Base-by-base conservation (phyloP, 139 green algal species). In the Chlorella sp. region DNA sequence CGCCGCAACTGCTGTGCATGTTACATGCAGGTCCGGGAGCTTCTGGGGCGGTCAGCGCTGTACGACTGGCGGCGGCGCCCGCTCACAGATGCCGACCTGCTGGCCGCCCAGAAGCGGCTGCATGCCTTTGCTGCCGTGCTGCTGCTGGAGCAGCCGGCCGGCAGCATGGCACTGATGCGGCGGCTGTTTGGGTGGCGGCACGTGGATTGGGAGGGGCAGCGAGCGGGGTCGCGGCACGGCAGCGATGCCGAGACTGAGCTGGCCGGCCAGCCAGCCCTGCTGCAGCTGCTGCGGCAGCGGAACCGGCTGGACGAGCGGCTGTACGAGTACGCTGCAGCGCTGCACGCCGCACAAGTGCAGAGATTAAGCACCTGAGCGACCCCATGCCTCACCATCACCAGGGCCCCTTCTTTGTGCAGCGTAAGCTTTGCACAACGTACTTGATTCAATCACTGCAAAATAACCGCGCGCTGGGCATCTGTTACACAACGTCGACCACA, bases 161-260 rank as follows among this genome's bases (percentile, higher is more conserved):
- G 6, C 55, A 82, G 67, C 44, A 62, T 69, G 72, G 39, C 60
- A 3, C 68, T 85, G 55, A 38, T 88, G 74, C 57, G 21, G 55
- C 25, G 34, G 39, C 60, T 39, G 32, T 83, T 88, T 82, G 83
- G 83, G 32, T 88, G 83, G 83, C 38, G 28, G 28, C 34, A 88
- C 20, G 30, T 44, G 3, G 83, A 28, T 15, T 83, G 80, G 44
- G 30, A 55, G 56, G 60, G 38, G 55, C 36, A 84, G 9, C 78
- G 83, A 25, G 62, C 83, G 38, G 83, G 83, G 13, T 79, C 57
- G 6, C 34, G 39, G 17, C 28, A 5, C 2, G 67, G 51, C 57
- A 64, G 41, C n/a, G 56, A 72, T 13, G 83, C 83, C 4, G 74
- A 28, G 20, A n/a, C 44, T 13, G 74, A 88, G 62, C 67, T 88